These are phyloP conservation scores for Solanum habrochaites DNA, from an alignment of 257 asterid genomes.

Conservation along the genomic window DNA sequence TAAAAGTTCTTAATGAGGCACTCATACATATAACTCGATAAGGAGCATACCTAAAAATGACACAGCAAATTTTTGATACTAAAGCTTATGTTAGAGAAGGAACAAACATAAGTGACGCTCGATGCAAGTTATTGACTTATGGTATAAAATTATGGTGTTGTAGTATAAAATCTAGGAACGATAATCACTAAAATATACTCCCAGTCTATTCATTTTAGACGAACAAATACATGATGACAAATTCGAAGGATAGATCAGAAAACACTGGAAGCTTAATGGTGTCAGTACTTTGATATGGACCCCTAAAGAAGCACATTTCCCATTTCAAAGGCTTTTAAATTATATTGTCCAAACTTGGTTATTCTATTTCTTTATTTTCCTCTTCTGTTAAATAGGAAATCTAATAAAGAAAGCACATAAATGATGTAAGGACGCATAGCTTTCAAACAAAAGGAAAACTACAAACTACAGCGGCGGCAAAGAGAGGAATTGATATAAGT, in stretches of 20 bases:
- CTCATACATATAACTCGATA: background rate
- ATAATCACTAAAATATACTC: background rate
- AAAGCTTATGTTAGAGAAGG: background rate
- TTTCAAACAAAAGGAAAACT: background rate
- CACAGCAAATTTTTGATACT: background rate
- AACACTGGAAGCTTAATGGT: background rate
- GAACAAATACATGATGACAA: background rate
- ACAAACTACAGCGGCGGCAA: background rate
- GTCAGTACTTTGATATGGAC: background rate
- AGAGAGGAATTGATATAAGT: background rate
- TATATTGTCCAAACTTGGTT: background rate
- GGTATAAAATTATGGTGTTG: background rate
- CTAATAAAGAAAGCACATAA: background rate
- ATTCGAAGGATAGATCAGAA: background rate
- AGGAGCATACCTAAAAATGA: background rate
- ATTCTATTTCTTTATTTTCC: background rate
- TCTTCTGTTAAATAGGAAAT: background rate
- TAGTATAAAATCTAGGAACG: background rate
- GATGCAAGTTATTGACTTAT: background rate
- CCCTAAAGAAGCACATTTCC: background rate
- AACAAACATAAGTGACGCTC: background rate
- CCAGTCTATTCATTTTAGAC: background rate
- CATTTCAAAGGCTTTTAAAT: background rate
- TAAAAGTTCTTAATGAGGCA: background rate
- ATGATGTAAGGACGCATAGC: background rate